A percentile compares a stretch with the other conserved stretches of the same genome.
These are phyloP conservation scores for Cyberlindnera americana DNA, from an alignment of 805 yeast genomes.

Conservation along the genomic window DNA sequence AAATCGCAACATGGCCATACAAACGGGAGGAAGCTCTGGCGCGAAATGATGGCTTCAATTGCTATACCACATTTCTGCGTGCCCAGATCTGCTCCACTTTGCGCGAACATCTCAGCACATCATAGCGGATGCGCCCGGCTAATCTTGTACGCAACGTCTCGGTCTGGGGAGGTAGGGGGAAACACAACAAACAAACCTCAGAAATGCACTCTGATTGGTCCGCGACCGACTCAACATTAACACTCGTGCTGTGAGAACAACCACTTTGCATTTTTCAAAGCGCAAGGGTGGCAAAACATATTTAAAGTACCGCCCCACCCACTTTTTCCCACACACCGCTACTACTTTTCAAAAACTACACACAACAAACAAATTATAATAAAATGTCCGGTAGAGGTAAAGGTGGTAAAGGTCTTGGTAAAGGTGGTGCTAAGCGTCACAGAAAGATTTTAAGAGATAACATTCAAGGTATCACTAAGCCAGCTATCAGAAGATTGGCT, in stretches of 20 bases:
- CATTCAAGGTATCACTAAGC: slow-evolving; percentile 99
- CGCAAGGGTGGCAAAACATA: slow-evolving; percentile 2
- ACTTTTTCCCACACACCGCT: neutral
- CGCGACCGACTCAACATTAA: slow-evolving; percentile 1
- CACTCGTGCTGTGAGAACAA: no score
- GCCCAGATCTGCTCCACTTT: neutral
- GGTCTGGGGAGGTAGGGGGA: neutral
- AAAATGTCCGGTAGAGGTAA: slow-evolving; percentile 98
- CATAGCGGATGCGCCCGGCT: no score
- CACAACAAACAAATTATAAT: slow-evolving; percentile 22
- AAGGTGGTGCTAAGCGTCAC: slow-evolving; percentile 99
- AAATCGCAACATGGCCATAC: slow-evolving; percentile 7
- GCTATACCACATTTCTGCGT: slow-evolving; percentile 5
- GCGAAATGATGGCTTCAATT: slow-evolving; percentile 6
- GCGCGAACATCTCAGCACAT: slow-evolving; percentile 3
- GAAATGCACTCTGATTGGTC: slow-evolving; percentile 4
- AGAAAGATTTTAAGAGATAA: slow-evolving; percentile 99
- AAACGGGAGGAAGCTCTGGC: neutral
- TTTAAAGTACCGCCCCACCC: slow-evolving; percentile 1
- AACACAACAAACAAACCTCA: neutral
- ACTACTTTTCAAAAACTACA: neutral
- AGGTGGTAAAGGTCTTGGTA: slow-evolving; percentile 99
- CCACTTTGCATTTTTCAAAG: neutral
- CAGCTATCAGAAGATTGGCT: slow-evolving; percentile 99
- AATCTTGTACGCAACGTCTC: neutral